Evolutionary conservation across 257 asterid species (phyloP), one percentile per base, ranked within the genome.

Genomic region (Nicotiana paniculata): DNA sequence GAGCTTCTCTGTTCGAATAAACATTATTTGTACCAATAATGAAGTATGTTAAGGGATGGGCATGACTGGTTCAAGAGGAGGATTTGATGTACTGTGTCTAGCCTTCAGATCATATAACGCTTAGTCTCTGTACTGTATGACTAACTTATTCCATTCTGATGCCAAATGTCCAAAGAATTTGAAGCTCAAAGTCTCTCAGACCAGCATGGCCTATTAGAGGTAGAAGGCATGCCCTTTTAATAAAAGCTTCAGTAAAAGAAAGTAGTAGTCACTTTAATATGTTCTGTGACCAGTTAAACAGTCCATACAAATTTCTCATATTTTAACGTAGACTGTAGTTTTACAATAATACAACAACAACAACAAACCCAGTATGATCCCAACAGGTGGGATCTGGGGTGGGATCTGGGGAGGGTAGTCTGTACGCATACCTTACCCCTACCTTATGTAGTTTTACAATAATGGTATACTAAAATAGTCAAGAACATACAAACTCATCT

Each of bases 81-180:
- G 39, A 48, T 26, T 48, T 74, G 63, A 4, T 74, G 6, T 15
- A 15, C 62, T 13, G 62, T 74, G 43, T 46, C 78, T 46, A 43
- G 78, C 59, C n/a, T 72, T 72, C 78, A 24, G 59, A 72, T 72
- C 78, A 72, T 30, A 58, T 72, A 46, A 43, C 78, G 24, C 78
- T 72, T 21, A 24, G 59, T 43, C 59, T 72, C 78, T 46, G 59
- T 6, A n/a, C 35, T 70, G 13, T 30, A 46, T 37, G 39, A 13
- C 79, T 48, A 6, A 51, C 62, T 15, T 74, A 43, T 48, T 26
- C 62, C 79, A 26, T 48, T 74, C 26, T 74, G 48, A 74, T 74
- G 28, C 62, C 79, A 74, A 74, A 48, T 74, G 62, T 72, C 39
- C 8, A 46, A 72, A 72, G 61, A 72, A 46, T 32, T 12, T 46